phyloP scores from a whole-genome alignment of 805 yeast species.

The Tetrapisispora nanseiensis region DNA sequence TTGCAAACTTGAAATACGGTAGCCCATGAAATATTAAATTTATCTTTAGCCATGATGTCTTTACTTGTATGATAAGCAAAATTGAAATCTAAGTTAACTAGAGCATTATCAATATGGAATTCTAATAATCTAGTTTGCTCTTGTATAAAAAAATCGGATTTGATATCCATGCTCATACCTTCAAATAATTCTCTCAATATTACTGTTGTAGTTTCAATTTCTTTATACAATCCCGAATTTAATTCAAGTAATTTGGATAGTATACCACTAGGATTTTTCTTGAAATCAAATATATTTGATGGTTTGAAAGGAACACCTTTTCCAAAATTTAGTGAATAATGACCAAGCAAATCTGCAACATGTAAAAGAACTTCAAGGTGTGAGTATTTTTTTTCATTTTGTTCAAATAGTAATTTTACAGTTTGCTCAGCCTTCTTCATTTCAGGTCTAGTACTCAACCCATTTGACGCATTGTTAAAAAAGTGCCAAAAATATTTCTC shows the following conservation, averaged over 20 bases:
- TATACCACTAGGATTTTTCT: slow-evolving; percentile 29
- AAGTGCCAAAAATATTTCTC: slow-evolving; percentile 33
- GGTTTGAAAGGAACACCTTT: slow-evolving; percentile 34
- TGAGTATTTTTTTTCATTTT: slow-evolving; percentile 4
- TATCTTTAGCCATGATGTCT: slow-evolving; percentile 29
- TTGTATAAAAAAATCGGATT: neutral
- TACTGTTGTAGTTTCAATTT: slow-evolving; percentile 32
- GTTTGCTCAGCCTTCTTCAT: slow-evolving; percentile 31
- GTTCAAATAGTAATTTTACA: slow-evolving; percentile 12
- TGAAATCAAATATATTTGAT: slow-evolving; percentile 26
- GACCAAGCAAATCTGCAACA: slow-evolving; percentile 24
- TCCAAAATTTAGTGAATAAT: slow-evolving; percentile 26
- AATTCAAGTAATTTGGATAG: slow-evolving; percentile 41
- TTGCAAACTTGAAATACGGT: slow-evolving; percentile 69
- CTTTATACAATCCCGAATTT: slow-evolving; percentile 42
- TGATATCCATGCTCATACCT: slow-evolving; percentile 28
- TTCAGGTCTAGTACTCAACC: slow-evolving; percentile 32
- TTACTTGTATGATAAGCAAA: slow-evolving; percentile 41
- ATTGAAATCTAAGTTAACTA: slow-evolving; percentile 50
- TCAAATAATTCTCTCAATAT: slow-evolving; percentile 34
- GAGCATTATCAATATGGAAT: slow-evolving; percentile 57
- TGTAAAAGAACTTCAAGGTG: slow-evolving; percentile 17
- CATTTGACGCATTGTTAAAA: slow-evolving; percentile 36
- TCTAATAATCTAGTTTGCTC: slow-evolving; percentile 27
- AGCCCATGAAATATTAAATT: slow-evolving; percentile 42